A percentile compares a stretch with the other conserved stretches of the same genome.
phyloP scores from a whole-genome alignment of 176 grass and related monocot genomes.

The Eremochloa ophiuroides region DNA sequence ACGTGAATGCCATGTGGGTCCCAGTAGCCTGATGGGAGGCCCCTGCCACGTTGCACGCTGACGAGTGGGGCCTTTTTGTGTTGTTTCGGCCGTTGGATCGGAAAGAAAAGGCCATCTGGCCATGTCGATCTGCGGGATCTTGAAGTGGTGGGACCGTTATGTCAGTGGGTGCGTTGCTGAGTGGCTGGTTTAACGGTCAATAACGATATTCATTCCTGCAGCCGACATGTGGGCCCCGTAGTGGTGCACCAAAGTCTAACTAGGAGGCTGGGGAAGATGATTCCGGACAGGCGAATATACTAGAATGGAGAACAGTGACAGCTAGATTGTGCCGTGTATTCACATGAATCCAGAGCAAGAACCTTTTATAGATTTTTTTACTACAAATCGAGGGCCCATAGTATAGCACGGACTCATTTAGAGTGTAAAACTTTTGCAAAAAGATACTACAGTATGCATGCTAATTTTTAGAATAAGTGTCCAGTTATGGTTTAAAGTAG shows the following conservation, averaged over 20 bases:
- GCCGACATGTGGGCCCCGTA: background rate
- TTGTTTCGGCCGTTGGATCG: background rate
- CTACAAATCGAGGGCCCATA: too few relatives aligned
- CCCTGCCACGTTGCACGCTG: background rate
- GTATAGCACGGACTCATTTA: too few relatives aligned
- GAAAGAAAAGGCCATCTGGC: background rate
- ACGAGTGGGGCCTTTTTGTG: background rate
- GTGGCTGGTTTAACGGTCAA: slow-evolving; percentile 18
- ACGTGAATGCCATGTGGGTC: slow-evolving; percentile 14
- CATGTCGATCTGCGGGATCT: background rate
- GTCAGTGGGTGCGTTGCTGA: background rate
- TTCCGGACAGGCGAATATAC: background rate
- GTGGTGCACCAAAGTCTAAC: background rate
- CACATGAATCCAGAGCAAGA: background rate
- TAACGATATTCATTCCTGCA: background rate
- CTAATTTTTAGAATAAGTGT: too few relatives aligned
- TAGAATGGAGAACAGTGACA: background rate
- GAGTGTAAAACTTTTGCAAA: too few relatives aligned
- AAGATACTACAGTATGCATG: too few relatives aligned
- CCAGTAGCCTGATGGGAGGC: background rate
- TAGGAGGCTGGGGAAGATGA: background rate
- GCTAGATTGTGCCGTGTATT: background rate
- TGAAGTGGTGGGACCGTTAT: background rate
- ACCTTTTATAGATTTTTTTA: background rate
- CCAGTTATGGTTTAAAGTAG: too few relatives aligned